A percentile compares a stretch with the other conserved stretches of the same genome.
Evolutionary conservation across 306 rosid species (phyloP).

Genomic region (Comarum palustre): DNA sequence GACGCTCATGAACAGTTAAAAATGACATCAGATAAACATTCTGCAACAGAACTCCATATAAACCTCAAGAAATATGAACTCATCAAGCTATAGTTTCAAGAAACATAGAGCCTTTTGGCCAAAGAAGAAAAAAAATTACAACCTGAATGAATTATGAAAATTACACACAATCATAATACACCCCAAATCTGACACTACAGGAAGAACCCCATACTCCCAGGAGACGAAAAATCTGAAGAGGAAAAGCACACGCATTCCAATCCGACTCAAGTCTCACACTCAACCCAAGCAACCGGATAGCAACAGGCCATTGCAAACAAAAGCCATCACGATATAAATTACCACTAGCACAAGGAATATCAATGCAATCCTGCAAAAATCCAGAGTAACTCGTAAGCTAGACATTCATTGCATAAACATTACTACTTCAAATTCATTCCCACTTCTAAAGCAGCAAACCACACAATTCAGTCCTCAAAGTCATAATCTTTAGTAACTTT

Average conservation of each 20-base stretch:
- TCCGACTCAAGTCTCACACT: conserved; percentile 27
- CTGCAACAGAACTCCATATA: neutral
- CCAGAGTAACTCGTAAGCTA: conserved; percentile 26
- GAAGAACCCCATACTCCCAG: conserved; percentile 34
- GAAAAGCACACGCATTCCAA: conserved; percentile 23
- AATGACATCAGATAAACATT: neutral
- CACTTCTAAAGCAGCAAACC: neutral
- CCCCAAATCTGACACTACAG: conserved; percentile 31
- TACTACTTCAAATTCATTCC: neutral
- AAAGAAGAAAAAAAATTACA: conserved; percentile 19
- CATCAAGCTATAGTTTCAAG: conserved; percentile 32
- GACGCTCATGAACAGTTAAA: neutral
- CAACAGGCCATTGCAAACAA: conserved; percentile 82
- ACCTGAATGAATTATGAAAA: conserved; percentile 35
- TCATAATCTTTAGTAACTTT: neutral
- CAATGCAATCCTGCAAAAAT: conserved; percentile 73
- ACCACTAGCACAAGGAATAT: conserved; percentile 69
- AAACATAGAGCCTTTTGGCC: conserved; percentile 28
- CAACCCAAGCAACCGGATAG: conserved; percentile 69
- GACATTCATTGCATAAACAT: neutral
- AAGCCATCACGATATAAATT: conserved; percentile 67
- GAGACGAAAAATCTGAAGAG: conserved; percentile 14
- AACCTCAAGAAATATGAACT: neutral
- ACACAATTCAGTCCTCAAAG: neutral
- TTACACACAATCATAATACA: conserved; percentile 29